Conservation (phyloP, 73 alveolate genomes). For the Stentor roeselii region DNA sequence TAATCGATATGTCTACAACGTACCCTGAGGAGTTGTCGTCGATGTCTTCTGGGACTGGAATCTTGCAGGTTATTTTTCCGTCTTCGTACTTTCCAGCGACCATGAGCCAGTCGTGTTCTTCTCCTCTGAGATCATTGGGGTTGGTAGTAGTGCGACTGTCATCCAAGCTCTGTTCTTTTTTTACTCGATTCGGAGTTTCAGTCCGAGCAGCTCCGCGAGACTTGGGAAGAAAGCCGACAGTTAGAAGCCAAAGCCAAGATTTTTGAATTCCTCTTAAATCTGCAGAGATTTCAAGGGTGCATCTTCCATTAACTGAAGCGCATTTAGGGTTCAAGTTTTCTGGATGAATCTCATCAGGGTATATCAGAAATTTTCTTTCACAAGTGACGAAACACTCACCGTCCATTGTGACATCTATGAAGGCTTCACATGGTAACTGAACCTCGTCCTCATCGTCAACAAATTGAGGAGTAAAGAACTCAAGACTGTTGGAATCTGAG, state of each 20-base stretch:
- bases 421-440: slow-evolving; percentile 89
- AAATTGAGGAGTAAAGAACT: slow-evolving; percentile 94
- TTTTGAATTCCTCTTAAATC: slow-evolving; percentile 81
- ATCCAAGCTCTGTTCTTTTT: slow-evolving; percentile 44
- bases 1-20: slow-evolving; percentile 91
- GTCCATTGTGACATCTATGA: slow-evolving; percentile 95
- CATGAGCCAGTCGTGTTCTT: slow-evolving; percentile 24
- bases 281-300: slow-evolving; percentile 79
- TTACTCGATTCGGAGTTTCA: slow-evolving; percentile 32
- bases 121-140: background rate
- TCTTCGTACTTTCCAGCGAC: slow-evolving; percentile 24
- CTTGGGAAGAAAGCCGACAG: slow-evolving; percentile 95
- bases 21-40: slow-evolving; percentile 90
- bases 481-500: slow-evolving; percentile 69
- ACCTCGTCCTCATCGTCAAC: slow-evolving; percentile 85
- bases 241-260: slow-evolving; percentile 67
- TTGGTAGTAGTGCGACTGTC: slow-evolving; percentile 40
- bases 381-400: slow-evolving; percentile 93
- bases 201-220: slow-evolving; percentile 32
- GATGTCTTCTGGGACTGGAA: slow-evolving; percentile 73
- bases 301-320: slow-evolving; percentile 94
- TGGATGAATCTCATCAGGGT: slow-evolving; percentile 85
- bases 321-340: slow-evolving; percentile 95
- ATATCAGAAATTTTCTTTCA: slow-evolving; percentile 90
- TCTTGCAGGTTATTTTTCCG: slow-evolving; percentile 75